These are phyloP conservation scores for Alliaria petiolata DNA, from an alignment of 345 rosid species.

Conservation along the genomic window DNA sequence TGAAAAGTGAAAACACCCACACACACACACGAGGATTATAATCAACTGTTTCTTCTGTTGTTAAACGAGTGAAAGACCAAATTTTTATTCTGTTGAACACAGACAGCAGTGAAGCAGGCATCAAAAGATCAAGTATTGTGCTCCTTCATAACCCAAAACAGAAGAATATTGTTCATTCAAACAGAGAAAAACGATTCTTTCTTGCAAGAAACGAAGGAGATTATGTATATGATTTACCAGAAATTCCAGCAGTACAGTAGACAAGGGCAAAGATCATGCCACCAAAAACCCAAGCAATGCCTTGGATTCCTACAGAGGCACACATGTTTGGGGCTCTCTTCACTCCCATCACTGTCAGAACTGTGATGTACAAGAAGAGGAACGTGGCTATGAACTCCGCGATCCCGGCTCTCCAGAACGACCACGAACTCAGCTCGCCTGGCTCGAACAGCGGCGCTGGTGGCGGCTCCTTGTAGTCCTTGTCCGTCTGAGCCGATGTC, in stretches of 20 bases:
- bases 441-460: constrained; percentile 43
- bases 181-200: too few relatives aligned
- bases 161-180: too few relatives aligned
- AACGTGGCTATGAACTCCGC: constrained; percentile 41
- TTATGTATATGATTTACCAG: constrained; percentile 18
- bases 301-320: constrained; percentile 41
- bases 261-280: constrained; percentile 52
- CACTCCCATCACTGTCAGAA: constrained; percentile 42
- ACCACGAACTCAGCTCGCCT: constrained; percentile 40
- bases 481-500: constrained; percentile 39
- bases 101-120: too few relatives aligned
- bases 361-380: constrained; percentile 35
- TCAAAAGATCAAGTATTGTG: too few relatives aligned
- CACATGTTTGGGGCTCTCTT: constrained; percentile 41
- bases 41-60: too few relatives aligned
- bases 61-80: too few relatives aligned
- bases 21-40: too few relatives aligned
- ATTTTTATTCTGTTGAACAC: too few relatives aligned
- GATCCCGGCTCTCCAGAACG: constrained; percentile 38
- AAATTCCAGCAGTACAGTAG: constrained; percentile 47
- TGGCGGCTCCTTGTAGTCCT: constrained; percentile 49
- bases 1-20: too few relatives aligned
- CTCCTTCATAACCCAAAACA: too few relatives aligned
- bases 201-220: too few relatives aligned
- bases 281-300: constrained; percentile 50